Evolutionary conservation across 2,329 filamentous ascomycete genomes (phyloP).

Genomic region (Xylaria arbuscula): DNA sequence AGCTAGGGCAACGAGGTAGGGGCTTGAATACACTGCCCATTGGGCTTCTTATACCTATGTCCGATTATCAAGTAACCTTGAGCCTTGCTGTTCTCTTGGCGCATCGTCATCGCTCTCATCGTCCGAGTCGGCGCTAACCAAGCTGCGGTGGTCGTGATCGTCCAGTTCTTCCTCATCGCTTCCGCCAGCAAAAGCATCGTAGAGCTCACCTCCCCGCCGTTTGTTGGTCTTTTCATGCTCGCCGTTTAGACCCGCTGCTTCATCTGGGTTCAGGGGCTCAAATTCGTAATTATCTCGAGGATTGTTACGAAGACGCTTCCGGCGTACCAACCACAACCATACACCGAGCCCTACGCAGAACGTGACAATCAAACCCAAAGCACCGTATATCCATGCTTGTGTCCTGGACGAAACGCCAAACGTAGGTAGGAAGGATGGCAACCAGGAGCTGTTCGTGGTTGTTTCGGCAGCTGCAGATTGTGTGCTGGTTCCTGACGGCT

Average conservation of each 20-base stretch:
- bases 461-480: constrained; percentile 49
- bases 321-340: constrained; percentile 83
- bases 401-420: constrained; percentile 89
- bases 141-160: constrained; percentile 56
- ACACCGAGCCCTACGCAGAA: constrained; percentile 86
- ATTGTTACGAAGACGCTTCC: constrained; percentile 78
- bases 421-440: constrained; percentile 89
- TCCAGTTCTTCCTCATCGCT: constrained; percentile 75
- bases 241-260: constrained; percentile 67
- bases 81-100: constrained; percentile 38
- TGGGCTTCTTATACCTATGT: constrained; percentile 2
- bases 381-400: constrained; percentile 92
- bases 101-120: constrained; percentile 35
- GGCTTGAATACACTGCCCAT: background rate
- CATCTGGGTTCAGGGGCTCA: constrained; percentile 87
- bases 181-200: constrained; percentile 96
- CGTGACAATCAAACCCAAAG: constrained; percentile 81
- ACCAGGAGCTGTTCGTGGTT: constrained; percentile 68
- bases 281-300: constrained; percentile 91
- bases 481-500: constrained; percentile 42
- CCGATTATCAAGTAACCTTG: constrained; percentile 35
- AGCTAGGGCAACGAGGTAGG: background rate
- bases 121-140: constrained; percentile 54
- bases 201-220: constrained; percentile 84
- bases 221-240: constrained; percentile 58